Evolutionary conservation across 2,329 filamentous ascomycete species (phyloP).

Genomic region (Cladosporium cucumerinum): DNA sequence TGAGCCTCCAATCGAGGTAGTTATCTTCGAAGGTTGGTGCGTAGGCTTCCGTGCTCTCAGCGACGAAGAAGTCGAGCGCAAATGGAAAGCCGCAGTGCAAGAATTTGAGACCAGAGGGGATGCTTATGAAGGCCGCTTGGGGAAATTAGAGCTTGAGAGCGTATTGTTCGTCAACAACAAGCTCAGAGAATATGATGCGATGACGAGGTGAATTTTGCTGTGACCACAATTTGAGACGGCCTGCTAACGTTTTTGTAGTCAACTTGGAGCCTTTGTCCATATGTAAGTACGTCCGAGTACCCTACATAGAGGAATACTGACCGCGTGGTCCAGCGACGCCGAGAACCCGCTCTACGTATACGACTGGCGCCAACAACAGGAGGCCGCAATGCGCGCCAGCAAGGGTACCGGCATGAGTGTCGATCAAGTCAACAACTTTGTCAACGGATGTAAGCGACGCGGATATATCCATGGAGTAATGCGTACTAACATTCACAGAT

Average conservation of each 20-base stretch:
- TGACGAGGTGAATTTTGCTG: slow-evolving; percentile 48
- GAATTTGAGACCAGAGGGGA: slow-evolving; percentile 47
- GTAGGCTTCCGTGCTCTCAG: slow-evolving; percentile 71
- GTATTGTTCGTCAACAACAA: slow-evolving; percentile 58
- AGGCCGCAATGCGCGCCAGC: slow-evolving; percentile 62
- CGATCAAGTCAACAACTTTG: slow-evolving; percentile 73
- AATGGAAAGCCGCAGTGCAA: slow-evolving; percentile 50
- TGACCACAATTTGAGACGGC: neutral
- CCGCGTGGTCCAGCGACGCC: slow-evolving; percentile 54
- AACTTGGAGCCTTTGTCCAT: slow-evolving; percentile 62
- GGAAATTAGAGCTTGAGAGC: slow-evolving; percentile 54
- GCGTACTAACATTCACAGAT: slow-evolving; percentile 23
- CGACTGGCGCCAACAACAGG: slow-evolving; percentile 78
- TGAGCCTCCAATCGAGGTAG: slow-evolving; percentile 52
- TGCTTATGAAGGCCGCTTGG: slow-evolving; percentile 49
- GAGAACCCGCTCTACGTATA: slow-evolving; percentile 74
- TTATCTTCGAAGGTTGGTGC: slow-evolving; percentile 90
- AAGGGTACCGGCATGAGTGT: slow-evolving; percentile 78
- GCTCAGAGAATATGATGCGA: slow-evolving; percentile 55
- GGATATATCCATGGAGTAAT: neutral
- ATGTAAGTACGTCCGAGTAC: slow-evolving; percentile 45
- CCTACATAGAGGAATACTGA: neutral
- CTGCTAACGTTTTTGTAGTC: slow-evolving; percentile 35
- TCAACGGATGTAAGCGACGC: slow-evolving; percentile 56
- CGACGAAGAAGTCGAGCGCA: slow-evolving; percentile 53